Evolutionary conservation across 192 early-diverging fungal genomes (phyloP), one percentile per base, ranked within the genome.

Genomic region (Coemansia sp.): DNA sequence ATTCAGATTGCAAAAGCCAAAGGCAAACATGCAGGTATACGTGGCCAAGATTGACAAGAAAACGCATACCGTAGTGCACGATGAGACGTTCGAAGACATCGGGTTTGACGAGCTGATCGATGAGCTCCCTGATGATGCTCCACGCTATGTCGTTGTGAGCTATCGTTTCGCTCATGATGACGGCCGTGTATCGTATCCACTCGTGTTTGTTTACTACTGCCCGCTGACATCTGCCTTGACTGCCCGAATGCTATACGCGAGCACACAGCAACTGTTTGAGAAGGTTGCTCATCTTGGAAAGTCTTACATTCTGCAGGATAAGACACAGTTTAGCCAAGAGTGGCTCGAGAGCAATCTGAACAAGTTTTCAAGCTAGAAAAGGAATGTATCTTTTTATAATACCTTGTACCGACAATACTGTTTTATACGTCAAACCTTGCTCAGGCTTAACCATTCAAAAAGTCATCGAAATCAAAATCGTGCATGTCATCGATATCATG

Each of bases 101-200:
- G 55, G 67, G 6, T 44, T 88, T 13, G 86, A 88, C 22, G 84
- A 86, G 27, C 65, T 88, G 9, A 55, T 84, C 4, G 87, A 87
- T 3, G 84, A 79, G 37, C 76, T 91, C 7, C 89, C 89, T 4
- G 88, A 88, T 27, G 84, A 84, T 29, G 61, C 75, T 9, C 89
- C 89, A 29, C 81, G 88, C 11, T 91, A 87, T 28, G 31, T 77
- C 7, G 54, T 77, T 30, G 38, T 81, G 6, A 66, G 68, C 40
- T 61, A 65, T 34, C 50, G 41, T 19, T 48, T 58, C 33, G 59
- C 10, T 29, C 69, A 70, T 38, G 55, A 87, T 0, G 74, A 77
- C 64, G 91, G 89, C 14, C 84, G 92, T 6, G 72, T 85, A 15
- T 87, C 84, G 8, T 93, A 84, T 40, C 93, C 93, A 0, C 72